Conservation (phyloP, 106 monocot genomes). For the Allium fistulosum region DNA sequence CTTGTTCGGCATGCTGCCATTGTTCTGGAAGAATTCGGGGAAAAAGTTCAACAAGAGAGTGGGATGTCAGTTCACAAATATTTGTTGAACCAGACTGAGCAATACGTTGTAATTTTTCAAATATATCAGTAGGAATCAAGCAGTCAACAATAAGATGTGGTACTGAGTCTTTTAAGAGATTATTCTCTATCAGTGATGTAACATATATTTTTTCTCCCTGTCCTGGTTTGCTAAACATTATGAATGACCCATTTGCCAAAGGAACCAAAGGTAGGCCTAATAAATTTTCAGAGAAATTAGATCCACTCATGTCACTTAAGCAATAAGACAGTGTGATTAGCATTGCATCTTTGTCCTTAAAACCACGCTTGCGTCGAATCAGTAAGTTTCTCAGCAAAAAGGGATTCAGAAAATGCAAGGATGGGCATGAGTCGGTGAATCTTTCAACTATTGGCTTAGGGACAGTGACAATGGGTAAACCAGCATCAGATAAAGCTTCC, state of each 20-base stretch:
- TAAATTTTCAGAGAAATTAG: slow-evolving; percentile 41
- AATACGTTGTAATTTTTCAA: slow-evolving; percentile 49
- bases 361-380: slow-evolving; percentile 66
- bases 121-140: slow-evolving; percentile 44
- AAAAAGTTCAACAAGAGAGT: slow-evolving; percentile 73
- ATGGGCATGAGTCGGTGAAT: slow-evolving; percentile 67
- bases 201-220: slow-evolving; percentile 81
- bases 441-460: slow-evolving; percentile 57
- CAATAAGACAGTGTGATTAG: slow-evolving; percentile 70
- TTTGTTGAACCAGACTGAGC: slow-evolving; percentile 57
- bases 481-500: slow-evolving; percentile 69
- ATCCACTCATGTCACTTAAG: slow-evolving; percentile 60
- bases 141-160: slow-evolving; percentile 69
- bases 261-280: slow-evolving; percentile 75
- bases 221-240: slow-evolving; percentile 46
- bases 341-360: slow-evolving; percentile 50
- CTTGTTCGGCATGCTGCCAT: slow-evolving; percentile 73
- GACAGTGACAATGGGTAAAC: slow-evolving; percentile 64
- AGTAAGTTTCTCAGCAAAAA: slow-evolving; percentile 63
- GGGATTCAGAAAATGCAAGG: slow-evolving; percentile 75
- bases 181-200: slow-evolving; percentile 48
- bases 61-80: slow-evolving; percentile 57
- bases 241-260: slow-evolving; percentile 73
- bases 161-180: slow-evolving; percentile 62
- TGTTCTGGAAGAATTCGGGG: slow-evolving; percentile 81